phyloP scores from a whole-genome alignment of 129 eudicot genomes.

The Centella asiatica region DNA sequence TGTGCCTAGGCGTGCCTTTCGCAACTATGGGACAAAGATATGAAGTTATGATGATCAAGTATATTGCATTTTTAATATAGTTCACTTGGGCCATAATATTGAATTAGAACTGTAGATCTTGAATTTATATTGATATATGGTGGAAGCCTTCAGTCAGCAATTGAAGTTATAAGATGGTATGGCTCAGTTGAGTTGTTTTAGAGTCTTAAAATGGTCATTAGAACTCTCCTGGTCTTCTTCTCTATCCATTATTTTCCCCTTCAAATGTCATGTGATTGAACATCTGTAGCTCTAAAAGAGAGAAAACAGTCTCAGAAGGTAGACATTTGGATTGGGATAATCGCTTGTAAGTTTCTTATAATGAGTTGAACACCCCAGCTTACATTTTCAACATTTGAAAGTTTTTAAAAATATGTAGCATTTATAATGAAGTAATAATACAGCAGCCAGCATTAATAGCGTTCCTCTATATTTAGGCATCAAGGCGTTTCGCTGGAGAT shows the following conservation, averaged over 20 bases:
- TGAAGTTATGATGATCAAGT: no score
- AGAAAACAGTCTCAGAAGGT: not conserved
- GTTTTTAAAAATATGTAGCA: not conserved
- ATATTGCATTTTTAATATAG: no score
- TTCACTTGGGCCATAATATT: no score
- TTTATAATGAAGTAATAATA: not conserved
- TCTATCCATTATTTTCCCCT: not conserved
- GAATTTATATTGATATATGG: no score
- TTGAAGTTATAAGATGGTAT: no score
- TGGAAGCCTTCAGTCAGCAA: no score
- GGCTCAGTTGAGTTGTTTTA: not conserved
- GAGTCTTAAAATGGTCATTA: not conserved
- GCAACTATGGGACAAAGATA: no score
- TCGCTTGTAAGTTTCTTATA: not conserved
- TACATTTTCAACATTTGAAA: not conserved
- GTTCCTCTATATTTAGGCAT: constrained; percentile 40
- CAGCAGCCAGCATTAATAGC: constrained; percentile 5
- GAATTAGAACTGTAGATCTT: no score
- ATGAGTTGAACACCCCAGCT: not conserved
- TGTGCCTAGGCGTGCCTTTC: no score
- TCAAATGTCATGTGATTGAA: no score
- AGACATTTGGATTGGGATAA: not conserved
- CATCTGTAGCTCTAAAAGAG: no score
- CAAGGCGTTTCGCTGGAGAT: constrained; percentile 64
- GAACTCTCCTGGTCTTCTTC: not conserved